A percentile compares a stretch with the other conserved stretches of the same genome.
Conservation (phyloP, 805 yeast species). For the Debaryomyces tyrocola region DNA sequence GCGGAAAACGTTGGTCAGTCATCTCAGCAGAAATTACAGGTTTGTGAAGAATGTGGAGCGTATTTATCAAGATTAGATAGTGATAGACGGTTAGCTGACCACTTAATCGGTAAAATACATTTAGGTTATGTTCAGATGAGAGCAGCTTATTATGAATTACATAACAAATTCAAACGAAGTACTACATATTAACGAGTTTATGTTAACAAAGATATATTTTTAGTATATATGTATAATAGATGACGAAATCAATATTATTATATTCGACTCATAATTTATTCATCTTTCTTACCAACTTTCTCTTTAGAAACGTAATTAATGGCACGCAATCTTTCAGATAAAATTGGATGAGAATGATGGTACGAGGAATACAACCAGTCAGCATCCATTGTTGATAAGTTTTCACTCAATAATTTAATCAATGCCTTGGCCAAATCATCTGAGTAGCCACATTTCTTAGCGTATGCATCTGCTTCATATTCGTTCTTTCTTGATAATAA, state of each 20-base stretch:
- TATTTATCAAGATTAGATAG: constrained; percentile 82
- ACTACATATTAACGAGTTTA: constrained; percentile 1
- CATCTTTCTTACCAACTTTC: constrained; percentile 26
- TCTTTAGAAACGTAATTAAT: constrained; percentile 51
- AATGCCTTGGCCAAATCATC: constrained; percentile 68
- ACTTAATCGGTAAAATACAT: constrained; percentile 81
- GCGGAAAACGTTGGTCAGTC: constrained; percentile 78
- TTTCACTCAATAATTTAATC: constrained; percentile 74
- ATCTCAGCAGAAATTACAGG: constrained; percentile 87
- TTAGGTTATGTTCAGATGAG: constrained; percentile 79
- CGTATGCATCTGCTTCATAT: constrained; percentile 90
- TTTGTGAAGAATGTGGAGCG: constrained; percentile 88
- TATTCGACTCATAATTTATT: neutral
- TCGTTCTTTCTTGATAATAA: constrained; percentile 81
- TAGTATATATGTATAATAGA: neutral
- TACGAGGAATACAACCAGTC: constrained; percentile 89
- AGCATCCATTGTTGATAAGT: constrained; percentile 82
- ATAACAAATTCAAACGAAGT: constrained; percentile 11
- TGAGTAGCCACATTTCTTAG: constrained; percentile 71
- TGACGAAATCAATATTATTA: neutral
- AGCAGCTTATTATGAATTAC: constrained; percentile 45
- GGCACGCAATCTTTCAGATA: constrained; percentile 84
- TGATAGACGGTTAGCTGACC: constrained; percentile 80
- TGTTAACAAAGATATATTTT: neutral
- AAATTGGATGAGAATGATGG: constrained; percentile 87